Evolutionary conservation across 495 filamentous ascomycete genomes (phyloP).

Genomic region (Hypoxylon lienhwacheense): DNA sequence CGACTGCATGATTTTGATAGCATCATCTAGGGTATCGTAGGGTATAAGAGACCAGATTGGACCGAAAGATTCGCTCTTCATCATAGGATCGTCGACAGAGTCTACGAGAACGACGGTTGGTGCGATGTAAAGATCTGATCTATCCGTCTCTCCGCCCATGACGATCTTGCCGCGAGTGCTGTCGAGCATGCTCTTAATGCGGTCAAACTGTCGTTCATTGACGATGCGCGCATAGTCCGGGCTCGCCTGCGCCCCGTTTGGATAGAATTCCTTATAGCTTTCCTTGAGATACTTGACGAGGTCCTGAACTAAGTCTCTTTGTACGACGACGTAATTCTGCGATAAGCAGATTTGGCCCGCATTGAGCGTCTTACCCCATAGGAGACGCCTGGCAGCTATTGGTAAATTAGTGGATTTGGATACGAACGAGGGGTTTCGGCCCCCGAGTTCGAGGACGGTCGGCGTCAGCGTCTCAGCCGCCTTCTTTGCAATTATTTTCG

Average conservation of each 20-base stretch:
- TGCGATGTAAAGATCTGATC: conserved; percentile 76
- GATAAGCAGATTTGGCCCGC: conserved; percentile 86
- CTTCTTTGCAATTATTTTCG: conserved; percentile 85
- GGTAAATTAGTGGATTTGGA: conserved; percentile 76
- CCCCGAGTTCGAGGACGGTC: conserved; percentile 85
- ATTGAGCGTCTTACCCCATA: conserved; percentile 86
- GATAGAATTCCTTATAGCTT: conserved; percentile 77
- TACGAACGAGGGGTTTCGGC: conserved; percentile 86
- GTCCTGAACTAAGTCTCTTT: conserved; percentile 66
- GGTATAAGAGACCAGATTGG: conserved; percentile 81
- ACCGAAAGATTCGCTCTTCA: conserved; percentile 84
- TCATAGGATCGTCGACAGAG: conserved; percentile 72
- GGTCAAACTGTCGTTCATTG: conserved; percentile 72
- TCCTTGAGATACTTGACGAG: conserved; percentile 77
- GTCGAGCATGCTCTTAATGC: conserved; percentile 89
- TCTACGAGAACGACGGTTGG: conserved; percentile 81
- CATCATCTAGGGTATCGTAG: conserved; percentile 75
- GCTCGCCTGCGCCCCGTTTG: conserved; percentile 73
- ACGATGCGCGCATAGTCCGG: conserved; percentile 78
- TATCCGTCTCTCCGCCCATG: conserved; percentile 80
- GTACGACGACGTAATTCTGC: conserved; percentile 86
- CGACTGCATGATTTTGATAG: conserved; percentile 71
- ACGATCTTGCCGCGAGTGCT: conserved; percentile 79
- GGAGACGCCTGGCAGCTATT: conserved; percentile 78
- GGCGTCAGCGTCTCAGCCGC: conserved; percentile 91